phyloP scores from a whole-genome alignment of 2,329 filamentous ascomycete genomes.

The Pseudocercospora macadamiae region DNA sequence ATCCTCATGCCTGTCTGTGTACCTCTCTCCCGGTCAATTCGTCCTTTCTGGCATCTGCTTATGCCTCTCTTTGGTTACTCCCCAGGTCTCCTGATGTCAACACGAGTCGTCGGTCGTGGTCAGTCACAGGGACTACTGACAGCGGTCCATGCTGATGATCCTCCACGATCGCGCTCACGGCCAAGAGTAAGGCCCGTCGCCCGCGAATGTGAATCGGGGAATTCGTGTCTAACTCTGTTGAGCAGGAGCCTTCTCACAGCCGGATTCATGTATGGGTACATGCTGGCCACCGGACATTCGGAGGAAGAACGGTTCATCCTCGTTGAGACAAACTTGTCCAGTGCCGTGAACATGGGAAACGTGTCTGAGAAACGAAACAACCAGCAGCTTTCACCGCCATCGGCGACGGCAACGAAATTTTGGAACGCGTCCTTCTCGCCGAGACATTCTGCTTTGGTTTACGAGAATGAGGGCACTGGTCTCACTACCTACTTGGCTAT shows the following conservation, averaged over 20 bases:
- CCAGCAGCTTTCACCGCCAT: too few species aligned
- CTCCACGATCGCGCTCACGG: neutral
- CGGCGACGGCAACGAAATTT: too few species aligned
- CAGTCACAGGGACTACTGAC: neutral
- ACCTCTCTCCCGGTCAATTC: neutral
- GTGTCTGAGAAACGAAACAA: too few species aligned
- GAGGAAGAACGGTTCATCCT: neutral
- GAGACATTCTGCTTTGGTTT: too few species aligned
- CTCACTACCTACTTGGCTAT: too few species aligned
- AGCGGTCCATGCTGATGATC: conserved; percentile 3
- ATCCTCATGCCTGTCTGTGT: neutral
- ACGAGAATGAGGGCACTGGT: too few species aligned
- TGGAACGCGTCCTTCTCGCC: too few species aligned
- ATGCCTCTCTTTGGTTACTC: neutral
- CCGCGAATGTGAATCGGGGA: neutral
- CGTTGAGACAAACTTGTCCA: neutral
- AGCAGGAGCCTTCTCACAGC: neutral
- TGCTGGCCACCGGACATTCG: neutral
- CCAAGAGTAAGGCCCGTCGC: neutral
- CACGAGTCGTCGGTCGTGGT: neutral
- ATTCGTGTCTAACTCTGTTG: neutral
- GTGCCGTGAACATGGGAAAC: too few species aligned
- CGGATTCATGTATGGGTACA: too few species aligned
- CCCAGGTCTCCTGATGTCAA: neutral
- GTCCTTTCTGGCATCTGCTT: conserved; percentile 1